Conservation (phyloP, 179 eudicot genomes). For the Silene coronaria region DNA sequence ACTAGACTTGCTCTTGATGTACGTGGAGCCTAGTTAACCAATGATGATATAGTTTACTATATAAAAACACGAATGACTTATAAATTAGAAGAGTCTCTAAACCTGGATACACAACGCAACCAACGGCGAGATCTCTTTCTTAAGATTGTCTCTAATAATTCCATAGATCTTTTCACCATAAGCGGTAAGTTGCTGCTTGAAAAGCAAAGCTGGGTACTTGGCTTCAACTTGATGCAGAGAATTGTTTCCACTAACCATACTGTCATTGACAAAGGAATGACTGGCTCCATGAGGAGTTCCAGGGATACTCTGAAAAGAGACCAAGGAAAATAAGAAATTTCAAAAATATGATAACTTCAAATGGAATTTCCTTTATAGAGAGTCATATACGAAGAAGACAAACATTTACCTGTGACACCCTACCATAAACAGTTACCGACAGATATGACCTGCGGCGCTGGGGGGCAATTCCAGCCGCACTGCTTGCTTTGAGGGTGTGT, state of each 20-base stretch:
- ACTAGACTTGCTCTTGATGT: slow-evolving; percentile 93
- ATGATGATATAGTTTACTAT: neutral
- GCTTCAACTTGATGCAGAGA: slow-evolving; percentile 89
- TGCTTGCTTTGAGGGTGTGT: slow-evolving; percentile 87
- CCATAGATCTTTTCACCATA: slow-evolving; percentile 94
- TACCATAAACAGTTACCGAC: slow-evolving; percentile 63
- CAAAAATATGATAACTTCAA: slow-evolving; percentile 12
- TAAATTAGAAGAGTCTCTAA: neutral
- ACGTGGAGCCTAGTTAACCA: slow-evolving; percentile 70
- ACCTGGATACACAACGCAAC: slow-evolving; percentile 96
- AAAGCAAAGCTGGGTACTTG: slow-evolving; percentile 92
- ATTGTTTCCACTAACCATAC: slow-evolving; percentile 50
- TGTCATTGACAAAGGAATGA: slow-evolving; percentile 49
- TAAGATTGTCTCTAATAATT: slow-evolving; percentile 81
- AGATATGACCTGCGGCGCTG: slow-evolving; percentile 74
- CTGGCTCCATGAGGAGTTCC: slow-evolving; percentile 70
- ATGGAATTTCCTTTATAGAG: neutral
- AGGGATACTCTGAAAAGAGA: slow-evolving; percentile 59
- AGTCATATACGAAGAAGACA: neutral
- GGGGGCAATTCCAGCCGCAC: slow-evolving; percentile 77
- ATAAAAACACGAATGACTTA: slow-evolving; percentile 7
- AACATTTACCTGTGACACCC: slow-evolving; percentile 58
- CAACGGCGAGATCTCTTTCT: slow-evolving; percentile 87
- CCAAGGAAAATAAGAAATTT: neutral
- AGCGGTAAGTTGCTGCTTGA: slow-evolving; percentile 96